phyloP scores from a whole-genome alignment of 2,329 filamentous ascomycete genomes.

The Fusarium sp. region DNA sequence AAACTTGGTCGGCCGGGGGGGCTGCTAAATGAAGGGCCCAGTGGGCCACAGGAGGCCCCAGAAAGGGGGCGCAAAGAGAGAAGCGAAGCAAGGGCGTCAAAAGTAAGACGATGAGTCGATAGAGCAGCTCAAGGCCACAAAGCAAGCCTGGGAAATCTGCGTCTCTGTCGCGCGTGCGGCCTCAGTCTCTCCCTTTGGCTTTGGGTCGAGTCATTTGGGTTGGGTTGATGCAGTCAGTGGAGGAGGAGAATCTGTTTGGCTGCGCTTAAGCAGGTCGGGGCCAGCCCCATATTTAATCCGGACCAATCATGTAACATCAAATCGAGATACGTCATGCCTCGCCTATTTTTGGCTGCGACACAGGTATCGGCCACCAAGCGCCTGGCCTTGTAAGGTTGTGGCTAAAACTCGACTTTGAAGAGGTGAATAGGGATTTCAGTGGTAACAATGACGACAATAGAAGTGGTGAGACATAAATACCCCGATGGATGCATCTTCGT shows the following conservation, averaged over 20 bases:
- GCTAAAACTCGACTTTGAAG: neutral
- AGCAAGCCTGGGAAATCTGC: slow-evolving; percentile 1
- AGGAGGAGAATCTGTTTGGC: slow-evolving; percentile 30
- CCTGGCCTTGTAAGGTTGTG: neutral
- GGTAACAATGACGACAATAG: neutral
- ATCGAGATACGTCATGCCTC: slow-evolving; percentile 30
- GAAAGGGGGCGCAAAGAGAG: neutral
- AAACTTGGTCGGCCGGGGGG: slow-evolving; percentile 5
- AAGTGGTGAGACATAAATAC: neutral
- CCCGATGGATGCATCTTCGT: neutral
- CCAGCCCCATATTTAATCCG: slow-evolving; percentile 33
- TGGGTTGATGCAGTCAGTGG: slow-evolving; percentile 13
- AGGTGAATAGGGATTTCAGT: neutral
- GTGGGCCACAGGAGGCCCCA: slow-evolving; percentile 27
- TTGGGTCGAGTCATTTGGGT: slow-evolving; percentile 30
- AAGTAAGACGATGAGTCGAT: neutral
- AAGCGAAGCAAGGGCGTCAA: neutral
- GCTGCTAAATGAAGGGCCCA: slow-evolving; percentile 34
- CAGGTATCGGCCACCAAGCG: slow-evolving; percentile 3
- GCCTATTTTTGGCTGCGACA: slow-evolving; percentile 8
- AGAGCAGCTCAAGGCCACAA: neutral
- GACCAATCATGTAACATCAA: slow-evolving; percentile 31
- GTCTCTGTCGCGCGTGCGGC: neutral
- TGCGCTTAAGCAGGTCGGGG: slow-evolving; percentile 2
- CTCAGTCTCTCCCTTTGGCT: slow-evolving; percentile 14